phyloP scores from a whole-genome alignment of 1,284 basidiomycete genomes.

The Marasmius oreades region DNA sequence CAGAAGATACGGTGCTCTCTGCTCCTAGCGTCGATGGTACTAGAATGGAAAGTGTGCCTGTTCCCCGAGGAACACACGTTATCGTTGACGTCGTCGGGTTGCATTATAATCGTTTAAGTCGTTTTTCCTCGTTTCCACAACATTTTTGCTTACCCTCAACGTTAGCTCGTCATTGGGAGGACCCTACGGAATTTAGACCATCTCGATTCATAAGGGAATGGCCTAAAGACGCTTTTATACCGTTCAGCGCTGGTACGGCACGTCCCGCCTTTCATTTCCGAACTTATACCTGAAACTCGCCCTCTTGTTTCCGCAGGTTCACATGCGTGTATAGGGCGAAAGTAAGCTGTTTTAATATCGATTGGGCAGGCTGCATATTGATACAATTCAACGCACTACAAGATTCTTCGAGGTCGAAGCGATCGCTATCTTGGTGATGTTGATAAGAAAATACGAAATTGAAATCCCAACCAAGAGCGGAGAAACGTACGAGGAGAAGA shows the following conservation, averaged over 20 bases:
- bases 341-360: too few species aligned
- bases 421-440: not conserved
- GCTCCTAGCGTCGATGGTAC: not conserved
- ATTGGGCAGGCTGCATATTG: too few species aligned
- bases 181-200: not conserved
- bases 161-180: not conserved
- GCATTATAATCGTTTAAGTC: conserved; percentile 1
- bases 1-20: not conserved
- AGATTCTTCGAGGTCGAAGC: not conserved
- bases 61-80: not conserved
- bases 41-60: not conserved
- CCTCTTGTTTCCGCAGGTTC: not conserved
- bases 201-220: not conserved
- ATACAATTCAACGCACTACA: too few species aligned
- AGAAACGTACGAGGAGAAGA: not conserved
- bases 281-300: not conserved
- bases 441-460: not conserved
- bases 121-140: not conserved
- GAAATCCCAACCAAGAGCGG: not conserved
- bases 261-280: not conserved
- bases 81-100: not conserved
- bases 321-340: not conserved
- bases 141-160: not conserved
- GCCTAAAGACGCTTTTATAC: not conserved
- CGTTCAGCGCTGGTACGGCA: not conserved